Conservation (phyloP, 441 rosid genomes). For the Populus hybrid region DNA sequence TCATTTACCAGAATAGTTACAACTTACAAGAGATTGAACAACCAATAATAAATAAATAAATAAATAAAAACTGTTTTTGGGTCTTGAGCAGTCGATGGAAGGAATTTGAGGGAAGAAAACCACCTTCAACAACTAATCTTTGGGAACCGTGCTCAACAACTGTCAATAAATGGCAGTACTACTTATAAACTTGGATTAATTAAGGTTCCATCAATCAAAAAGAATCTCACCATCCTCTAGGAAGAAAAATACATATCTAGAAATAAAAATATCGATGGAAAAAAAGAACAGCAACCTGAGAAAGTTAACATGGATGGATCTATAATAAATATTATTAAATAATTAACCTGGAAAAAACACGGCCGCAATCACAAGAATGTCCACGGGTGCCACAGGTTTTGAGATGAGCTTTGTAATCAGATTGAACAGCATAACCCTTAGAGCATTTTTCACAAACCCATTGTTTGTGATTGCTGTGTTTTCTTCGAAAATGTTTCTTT, state of each 20-base stretch:
- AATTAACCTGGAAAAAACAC: constrained; percentile 98
- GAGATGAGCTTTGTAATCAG: constrained; percentile 95
- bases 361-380: constrained; percentile 96
- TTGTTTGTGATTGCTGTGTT: constrained; percentile 85
- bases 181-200: constrained; percentile 15
- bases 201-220: constrained; percentile 34
- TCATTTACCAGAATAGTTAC: constrained; percentile 3
- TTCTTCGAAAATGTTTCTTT: constrained; percentile 83
- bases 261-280: too few species aligned
- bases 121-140: constrained; percentile 23
- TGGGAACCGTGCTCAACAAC: constrained; percentile 42
- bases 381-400: constrained; percentile 96
- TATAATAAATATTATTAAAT: constrained; percentile 83
- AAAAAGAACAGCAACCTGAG: constrained; percentile 53
- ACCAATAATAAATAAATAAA: not conserved
- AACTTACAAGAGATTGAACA: not conserved
- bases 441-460: constrained; percentile 93
- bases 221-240: too few species aligned
- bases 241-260: too few species aligned
- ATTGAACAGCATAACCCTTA: constrained; percentile 92
- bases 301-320: constrained; percentile 61
- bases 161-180: constrained; percentile 18
- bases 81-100: constrained; percentile 5
- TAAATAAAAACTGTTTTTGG: constrained; percentile 1
- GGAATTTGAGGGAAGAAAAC: constrained; percentile 5